phyloP scores from a whole-genome alignment of 345 rosid genomes.

The Crucihimalaya himalaica region DNA sequence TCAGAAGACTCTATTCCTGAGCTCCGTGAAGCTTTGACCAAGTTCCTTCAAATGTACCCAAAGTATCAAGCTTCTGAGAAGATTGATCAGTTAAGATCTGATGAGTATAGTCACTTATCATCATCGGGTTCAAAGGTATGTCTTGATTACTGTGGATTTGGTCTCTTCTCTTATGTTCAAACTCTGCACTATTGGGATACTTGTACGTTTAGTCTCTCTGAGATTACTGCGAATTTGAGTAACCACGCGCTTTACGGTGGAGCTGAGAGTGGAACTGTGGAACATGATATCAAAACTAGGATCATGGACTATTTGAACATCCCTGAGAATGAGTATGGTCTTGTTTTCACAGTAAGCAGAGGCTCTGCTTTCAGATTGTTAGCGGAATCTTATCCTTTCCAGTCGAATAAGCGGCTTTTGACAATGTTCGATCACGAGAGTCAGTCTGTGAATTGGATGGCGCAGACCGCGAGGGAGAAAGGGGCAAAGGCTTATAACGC shows the following conservation, averaged over 20 bases:
- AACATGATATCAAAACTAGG: conserved; percentile 75
- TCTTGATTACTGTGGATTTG: conserved; percentile 93
- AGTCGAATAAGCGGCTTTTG: conserved; percentile 63
- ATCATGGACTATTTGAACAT: conserved; percentile 86
- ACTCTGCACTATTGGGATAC: conserved; percentile 73
- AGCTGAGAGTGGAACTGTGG: conserved; percentile 74
- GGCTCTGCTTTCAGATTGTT: conserved; percentile 85
- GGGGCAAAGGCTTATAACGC: conserved; percentile 82
- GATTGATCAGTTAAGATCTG: conserved; percentile 65
- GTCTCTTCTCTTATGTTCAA: conserved; percentile 75
- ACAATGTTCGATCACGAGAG: conserved; percentile 96
- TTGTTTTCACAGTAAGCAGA: conserved; percentile 85
- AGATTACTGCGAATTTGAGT: conserved; percentile 84
- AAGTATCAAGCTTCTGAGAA: conserved; percentile 67
- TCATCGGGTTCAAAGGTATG: conserved; percentile 62
- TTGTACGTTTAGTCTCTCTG: conserved; percentile 72
- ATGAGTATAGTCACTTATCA: conserved; percentile 67
- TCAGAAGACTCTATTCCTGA: conserved; percentile 60
- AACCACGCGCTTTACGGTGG: conserved; percentile 86
- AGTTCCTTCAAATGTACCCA: conserved; percentile 83
- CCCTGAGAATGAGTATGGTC: conserved; percentile 85
- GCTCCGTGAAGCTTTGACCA: conserved; percentile 61
- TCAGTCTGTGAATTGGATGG: conserved; percentile 92
- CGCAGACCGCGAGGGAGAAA: conserved; percentile 79
- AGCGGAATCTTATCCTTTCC: conserved; percentile 83